Evolutionary conservation across 176 grass and related monocot species (phyloP).

Genomic region (Aegilops sharonensis): DNA sequence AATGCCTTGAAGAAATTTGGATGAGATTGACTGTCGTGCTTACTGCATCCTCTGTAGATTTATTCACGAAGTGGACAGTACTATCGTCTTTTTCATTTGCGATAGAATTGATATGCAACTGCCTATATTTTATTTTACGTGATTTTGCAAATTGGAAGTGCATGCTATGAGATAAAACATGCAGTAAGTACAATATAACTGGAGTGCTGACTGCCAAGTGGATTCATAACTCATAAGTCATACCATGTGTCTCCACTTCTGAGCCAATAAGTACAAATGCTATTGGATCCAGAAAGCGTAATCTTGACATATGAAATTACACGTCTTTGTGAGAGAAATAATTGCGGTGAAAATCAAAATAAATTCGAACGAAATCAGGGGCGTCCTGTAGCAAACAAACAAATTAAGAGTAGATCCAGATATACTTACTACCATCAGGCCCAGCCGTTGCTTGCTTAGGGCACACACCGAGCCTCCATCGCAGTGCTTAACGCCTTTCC

Average conservation of each 20-base stretch:
- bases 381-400: no score
- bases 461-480: no score
- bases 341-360: no score
- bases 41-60: not conserved
- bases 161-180: conserved; percentile 1
- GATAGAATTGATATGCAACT: not conserved
- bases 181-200: not conserved
- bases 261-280: no score
- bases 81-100: not conserved
- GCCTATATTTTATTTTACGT: not conserved
- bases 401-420: no score
- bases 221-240: not conserved
- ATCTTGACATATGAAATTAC: no score
- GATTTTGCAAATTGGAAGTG: not conserved
- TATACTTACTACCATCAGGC: no score
- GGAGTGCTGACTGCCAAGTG: not conserved
- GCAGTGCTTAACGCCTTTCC: no score
- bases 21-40: conserved; percentile 9
- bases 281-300: no score
- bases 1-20: not conserved
- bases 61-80: not conserved
- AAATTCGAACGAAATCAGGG: no score
- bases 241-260: not conserved
- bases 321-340: no score
- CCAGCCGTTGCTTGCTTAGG: no score